Percentiles rank a stretch among this genome's conserved stretches.
phyloP scores from a whole-genome alignment of 805 yeast genomes.

The Starmerella apis region DNA sequence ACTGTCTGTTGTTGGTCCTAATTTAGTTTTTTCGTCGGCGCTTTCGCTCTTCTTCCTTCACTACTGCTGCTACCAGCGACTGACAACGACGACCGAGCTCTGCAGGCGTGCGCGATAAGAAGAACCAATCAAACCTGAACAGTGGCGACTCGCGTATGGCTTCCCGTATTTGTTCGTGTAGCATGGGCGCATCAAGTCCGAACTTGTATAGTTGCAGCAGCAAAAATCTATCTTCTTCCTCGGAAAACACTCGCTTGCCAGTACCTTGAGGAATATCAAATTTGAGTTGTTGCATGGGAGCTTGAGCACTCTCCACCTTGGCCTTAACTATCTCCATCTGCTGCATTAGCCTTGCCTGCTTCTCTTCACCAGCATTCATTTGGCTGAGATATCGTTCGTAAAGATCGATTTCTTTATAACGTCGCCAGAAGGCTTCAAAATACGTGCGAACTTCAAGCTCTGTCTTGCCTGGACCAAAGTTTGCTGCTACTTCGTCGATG shows the following conservation, averaged over 20 bases:
- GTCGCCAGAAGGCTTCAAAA: slow-evolving; percentile 70
- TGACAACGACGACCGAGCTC: slow-evolving; percentile 77
- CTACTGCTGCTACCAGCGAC: slow-evolving; percentile 63
- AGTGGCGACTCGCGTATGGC: slow-evolving; percentile 63
- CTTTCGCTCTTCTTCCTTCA: slow-evolving; percentile 44
- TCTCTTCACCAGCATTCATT: slow-evolving; percentile 85
- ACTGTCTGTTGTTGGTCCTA: too few species aligned
- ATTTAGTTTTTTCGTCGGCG: slow-evolving; percentile 7
- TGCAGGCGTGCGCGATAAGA: slow-evolving; percentile 63
- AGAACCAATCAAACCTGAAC: slow-evolving; percentile 79
- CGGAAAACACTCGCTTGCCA: slow-evolving; percentile 55
- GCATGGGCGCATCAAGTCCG: slow-evolving; percentile 69
- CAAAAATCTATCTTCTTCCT: slow-evolving; percentile 84
- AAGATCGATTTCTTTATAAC: slow-evolving; percentile 72
- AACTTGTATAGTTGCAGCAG: slow-evolving; percentile 65
- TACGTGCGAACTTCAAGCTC: slow-evolving; percentile 69
- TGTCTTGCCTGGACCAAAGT: slow-evolving; percentile 65
- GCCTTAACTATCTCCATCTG: slow-evolving; percentile 73
- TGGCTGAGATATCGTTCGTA: slow-evolving; percentile 71
- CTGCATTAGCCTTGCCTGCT: slow-evolving; percentile 47
- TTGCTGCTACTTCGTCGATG: slow-evolving; percentile 57
- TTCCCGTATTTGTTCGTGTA: slow-evolving; percentile 68
- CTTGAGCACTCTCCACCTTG: slow-evolving; percentile 57
- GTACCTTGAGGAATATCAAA: slow-evolving; percentile 57
- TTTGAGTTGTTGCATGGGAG: slow-evolving; percentile 70